These are phyloP conservation scores for Endoconidiophora polonica DNA, from an alignment of 2,329 filamentous ascomycete species.

Conservation along the genomic window DNA sequence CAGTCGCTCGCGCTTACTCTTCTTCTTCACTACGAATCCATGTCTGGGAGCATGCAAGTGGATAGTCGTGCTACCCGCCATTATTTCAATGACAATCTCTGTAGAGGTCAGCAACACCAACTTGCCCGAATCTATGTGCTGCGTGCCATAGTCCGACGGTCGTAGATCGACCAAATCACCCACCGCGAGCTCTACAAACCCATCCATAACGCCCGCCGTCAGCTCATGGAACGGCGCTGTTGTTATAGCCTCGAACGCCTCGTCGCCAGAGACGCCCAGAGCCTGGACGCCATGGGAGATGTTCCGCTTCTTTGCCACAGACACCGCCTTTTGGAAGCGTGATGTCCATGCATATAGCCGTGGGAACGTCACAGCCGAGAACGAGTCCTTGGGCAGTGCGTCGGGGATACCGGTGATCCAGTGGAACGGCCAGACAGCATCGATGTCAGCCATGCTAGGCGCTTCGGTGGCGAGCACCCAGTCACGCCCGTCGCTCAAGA, in stretches of 20 bases:
- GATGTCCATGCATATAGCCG: slow-evolving; percentile 45
- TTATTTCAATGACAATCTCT: slow-evolving; percentile 42
- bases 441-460: slow-evolving; percentile 48
- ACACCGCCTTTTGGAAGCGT: slow-evolving; percentile 37
- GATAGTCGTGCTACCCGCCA: slow-evolving; percentile 25
- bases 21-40: slow-evolving; percentile 34
- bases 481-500: slow-evolving; percentile 47
- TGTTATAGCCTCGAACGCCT: slow-evolving; percentile 33
- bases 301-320: slow-evolving; percentile 19
- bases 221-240: slow-evolving; percentile 29
- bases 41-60: slow-evolving; percentile 45
- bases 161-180: slow-evolving; percentile 41
- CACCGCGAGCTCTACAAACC: slow-evolving; percentile 22
- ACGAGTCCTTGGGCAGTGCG: slow-evolving; percentile 33
- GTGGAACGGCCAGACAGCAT: slow-evolving; percentile 50
- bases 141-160: slow-evolving; percentile 45
- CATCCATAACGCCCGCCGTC: slow-evolving; percentile 26
- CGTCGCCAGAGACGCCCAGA: slow-evolving; percentile 31
- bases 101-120: slow-evolving; percentile 33
- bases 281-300: slow-evolving; percentile 21
- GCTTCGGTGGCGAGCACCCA: slow-evolving; percentile 41
- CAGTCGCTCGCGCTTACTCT: slow-evolving; percentile 13
- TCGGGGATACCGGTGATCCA: slow-evolving; percentile 43
- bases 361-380: slow-evolving; percentile 38
- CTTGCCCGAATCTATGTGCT: slow-evolving; percentile 39